Percentiles rank a stretch among this genome's conserved stretches.
These are phyloP conservation scores for Geopyxis carbonaria DNA, from an alignment of 495 filamentous ascomycete genomes.

Conservation along the genomic window DNA sequence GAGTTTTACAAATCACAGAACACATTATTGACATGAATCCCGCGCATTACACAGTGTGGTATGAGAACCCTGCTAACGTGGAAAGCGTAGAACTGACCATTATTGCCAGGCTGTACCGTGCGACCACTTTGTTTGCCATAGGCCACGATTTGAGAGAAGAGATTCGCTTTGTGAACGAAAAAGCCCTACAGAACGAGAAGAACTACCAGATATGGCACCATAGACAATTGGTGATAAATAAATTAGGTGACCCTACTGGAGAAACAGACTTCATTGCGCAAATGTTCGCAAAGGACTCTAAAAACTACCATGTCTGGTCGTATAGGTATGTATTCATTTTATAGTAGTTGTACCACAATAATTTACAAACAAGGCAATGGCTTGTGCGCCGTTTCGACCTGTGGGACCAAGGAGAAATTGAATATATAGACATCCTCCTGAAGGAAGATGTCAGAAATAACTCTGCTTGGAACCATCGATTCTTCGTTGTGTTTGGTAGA, in stretches of 20 bases:
- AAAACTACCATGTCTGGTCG: conserved; percentile 98
- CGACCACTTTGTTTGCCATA: conserved; percentile 52
- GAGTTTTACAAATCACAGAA: conserved; percentile 67
- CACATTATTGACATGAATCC: conserved; percentile 84
- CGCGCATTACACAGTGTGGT: conserved; percentile 96
- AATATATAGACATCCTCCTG: conserved; percentile 51
- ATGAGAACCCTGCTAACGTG: conserved; percentile 9
- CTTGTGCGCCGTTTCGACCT: conserved; percentile 64
- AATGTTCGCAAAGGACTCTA: conserved; percentile 74
- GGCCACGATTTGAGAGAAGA: conserved; percentile 51
- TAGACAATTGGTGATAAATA: conserved; percentile 51
- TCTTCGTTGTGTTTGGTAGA: conserved; percentile 69
- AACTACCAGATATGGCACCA: conserved; percentile 99
- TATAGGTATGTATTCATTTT: conserved; percentile 36
- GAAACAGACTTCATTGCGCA: conserved; percentile 59
- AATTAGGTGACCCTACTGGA: conserved; percentile 28
- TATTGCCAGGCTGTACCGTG: conserved; percentile 57
- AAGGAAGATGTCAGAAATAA: conserved; percentile 78
- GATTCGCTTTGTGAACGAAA: conserved; percentile 64
- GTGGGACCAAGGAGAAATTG: conserved; percentile 51
- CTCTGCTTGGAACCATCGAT: conserved; percentile 92
- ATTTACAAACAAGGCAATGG: conserved; percentile 48
- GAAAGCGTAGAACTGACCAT: background rate
- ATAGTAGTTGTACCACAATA: background rate
- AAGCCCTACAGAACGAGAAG: conserved; percentile 70